Evolutionary conservation across 1,139 yeast genomes (phyloP), one percentile per base, ranked within the genome.

Genomic region (Debaryomyces nepalensis): DNA sequence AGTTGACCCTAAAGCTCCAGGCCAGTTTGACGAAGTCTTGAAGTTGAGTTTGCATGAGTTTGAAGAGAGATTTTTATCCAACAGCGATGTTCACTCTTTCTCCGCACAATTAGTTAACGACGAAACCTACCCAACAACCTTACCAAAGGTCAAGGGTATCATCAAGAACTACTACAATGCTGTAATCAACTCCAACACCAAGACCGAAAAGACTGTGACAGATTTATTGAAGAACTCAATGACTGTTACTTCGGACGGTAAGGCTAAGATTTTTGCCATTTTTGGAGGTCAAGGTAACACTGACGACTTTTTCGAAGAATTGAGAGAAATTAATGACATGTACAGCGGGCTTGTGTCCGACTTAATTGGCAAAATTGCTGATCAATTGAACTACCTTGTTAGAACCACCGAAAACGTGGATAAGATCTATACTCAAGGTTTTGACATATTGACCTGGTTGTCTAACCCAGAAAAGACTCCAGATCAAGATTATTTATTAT

Each of bases 251-350:
- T 20, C 40, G 4, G 39, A 19, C 14, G 37, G 24, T 15, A 58
- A 69, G 33, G 90, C 95, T 41, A 70, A 76, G 48, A 67, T 90
- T 45, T 82, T 79, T 48, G 96, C 97, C 49, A 83, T 93, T 51
- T 93, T 93, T 58, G 99, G 99, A 64, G 99, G 99, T 58, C 99
- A 93, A 75, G 99, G 99, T 70, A 91, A 89, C 71, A 84, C 96
- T 40, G 98, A 95, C 61, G 98, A 93, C 63, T 93, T 90, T 74
- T 93, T 93, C 60, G 97, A 91, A 62, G 99, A 95, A 73, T 81
- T 93, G 61, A 83, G 96, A 65, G 96, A 90, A 54, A 68, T 90
- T 47, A 84, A 87, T 73, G 73, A 79, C 50, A 75, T 83, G 48
- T 93, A 95, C 73, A 77, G 83, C 53, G 88, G 87, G 22, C 75